These are phyloP conservation scores for Golubevia pallescens DNA, from an alignment of 1,284 basidiomycete species.

Conservation along the genomic window DNA sequence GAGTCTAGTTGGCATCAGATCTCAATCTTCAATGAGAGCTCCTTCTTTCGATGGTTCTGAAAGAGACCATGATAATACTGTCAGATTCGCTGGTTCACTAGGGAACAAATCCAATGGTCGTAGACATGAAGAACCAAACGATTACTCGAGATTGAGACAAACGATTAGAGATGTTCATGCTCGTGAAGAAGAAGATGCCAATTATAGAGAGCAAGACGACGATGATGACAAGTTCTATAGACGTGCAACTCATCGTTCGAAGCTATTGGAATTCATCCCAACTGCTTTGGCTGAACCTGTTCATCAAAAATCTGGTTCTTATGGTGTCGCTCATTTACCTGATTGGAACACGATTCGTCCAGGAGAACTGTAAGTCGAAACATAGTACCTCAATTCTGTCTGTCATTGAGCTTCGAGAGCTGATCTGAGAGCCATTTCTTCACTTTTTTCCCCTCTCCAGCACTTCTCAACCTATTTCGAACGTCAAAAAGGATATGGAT, in stretches of 20 bases:
- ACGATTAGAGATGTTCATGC: not conserved
- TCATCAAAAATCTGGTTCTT: not conserved
- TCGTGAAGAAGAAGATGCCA: not conserved
- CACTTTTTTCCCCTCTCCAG: no score
- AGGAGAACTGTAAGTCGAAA: not conserved
- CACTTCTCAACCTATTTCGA: constrained; percentile 7
- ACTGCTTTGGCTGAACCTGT: not conserved
- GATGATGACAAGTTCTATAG: not conserved
- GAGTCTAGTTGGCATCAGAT: not conserved
- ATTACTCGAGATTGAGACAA: not conserved
- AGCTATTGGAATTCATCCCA: not conserved
- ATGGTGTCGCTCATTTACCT: not conserved
- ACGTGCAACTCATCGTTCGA: not conserved
- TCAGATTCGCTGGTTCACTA: not conserved
- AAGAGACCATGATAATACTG: not conserved
- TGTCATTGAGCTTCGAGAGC: no score
- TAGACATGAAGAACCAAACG: not conserved
- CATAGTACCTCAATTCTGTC: not conserved
- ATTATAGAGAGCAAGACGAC: not conserved
- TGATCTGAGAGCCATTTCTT: not conserved
- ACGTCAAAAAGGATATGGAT: constrained; percentile 16
- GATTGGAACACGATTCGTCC: not conserved
- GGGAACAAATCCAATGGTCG: not conserved
- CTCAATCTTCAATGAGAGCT: not conserved
- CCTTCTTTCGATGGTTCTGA: not conserved